Evolutionary conservation across 192 early-diverging fungal species (phyloP).

Genomic region (Coemansia sp.): DNA sequence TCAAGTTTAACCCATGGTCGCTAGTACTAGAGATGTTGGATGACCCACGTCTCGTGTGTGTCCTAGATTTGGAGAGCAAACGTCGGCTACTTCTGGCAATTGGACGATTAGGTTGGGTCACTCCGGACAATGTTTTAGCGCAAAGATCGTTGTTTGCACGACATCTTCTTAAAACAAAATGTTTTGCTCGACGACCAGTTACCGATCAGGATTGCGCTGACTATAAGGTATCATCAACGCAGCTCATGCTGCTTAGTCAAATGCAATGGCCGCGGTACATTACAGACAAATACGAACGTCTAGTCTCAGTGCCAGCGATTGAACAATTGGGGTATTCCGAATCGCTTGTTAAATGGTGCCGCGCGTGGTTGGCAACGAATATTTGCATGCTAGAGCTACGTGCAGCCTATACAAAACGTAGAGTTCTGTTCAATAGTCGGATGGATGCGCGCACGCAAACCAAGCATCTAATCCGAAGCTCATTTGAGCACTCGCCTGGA

Average conservation of each 20-base stretch:
- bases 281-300: conserved; percentile 18
- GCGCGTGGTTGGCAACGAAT: conserved; percentile 29
- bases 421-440: conserved; percentile 19
- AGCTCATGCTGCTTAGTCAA: conserved; percentile 26
- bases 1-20: conserved; percentile 44
- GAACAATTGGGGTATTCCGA: background rate
- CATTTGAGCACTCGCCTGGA: conserved; percentile 36
- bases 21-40: conserved; percentile 42
- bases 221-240: conserved; percentile 17
- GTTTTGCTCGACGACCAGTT: background rate
- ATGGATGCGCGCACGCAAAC: conserved; percentile 16
- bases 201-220: background rate
- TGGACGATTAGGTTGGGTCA: conserved; percentile 26
- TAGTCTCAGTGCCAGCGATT: conserved; percentile 8
- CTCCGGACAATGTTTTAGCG: conserved; percentile 17
- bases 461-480: conserved; percentile 15
- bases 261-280: conserved; percentile 41
- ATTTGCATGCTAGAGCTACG: conserved; percentile 23
- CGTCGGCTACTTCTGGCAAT: conserved; percentile 17
- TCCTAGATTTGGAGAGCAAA: background rate
- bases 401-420: conserved; percentile 12
- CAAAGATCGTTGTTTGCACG: conserved; percentile 25
- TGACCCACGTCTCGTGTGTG: conserved; percentile 19
- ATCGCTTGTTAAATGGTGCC: conserved; percentile 6
- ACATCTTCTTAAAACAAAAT: conserved; percentile 12